phyloP scores from a whole-genome alignment of 192 early-diverging fungal species.

The Entomortierella chlamydospora region DNA sequence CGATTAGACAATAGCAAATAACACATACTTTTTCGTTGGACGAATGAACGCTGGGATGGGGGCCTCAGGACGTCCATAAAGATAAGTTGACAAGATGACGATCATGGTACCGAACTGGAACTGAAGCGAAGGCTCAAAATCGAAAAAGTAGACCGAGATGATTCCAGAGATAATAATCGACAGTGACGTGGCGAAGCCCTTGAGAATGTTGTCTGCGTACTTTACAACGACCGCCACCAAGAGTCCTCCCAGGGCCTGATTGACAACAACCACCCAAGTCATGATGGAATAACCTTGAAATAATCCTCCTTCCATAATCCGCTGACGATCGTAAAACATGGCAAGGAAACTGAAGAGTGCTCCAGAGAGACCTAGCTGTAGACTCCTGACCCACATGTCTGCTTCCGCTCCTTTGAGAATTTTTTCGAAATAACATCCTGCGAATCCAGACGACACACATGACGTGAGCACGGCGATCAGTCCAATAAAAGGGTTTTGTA shows the following conservation, averaged over 20 bases:
- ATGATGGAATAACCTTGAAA: slow-evolving; percentile 82
- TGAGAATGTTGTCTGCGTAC: slow-evolving; percentile 93
- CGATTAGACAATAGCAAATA: too few relatives aligned
- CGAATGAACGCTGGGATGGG: slow-evolving; percentile 37
- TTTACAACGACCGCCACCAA: slow-evolving; percentile 91
- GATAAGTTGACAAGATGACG: slow-evolving; percentile 70
- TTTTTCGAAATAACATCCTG: slow-evolving; percentile 92
- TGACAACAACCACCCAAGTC: slow-evolving; percentile 80
- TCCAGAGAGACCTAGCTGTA: slow-evolving; percentile 76
- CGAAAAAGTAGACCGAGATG: slow-evolving; percentile 80
- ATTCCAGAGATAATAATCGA: slow-evolving; percentile 88
- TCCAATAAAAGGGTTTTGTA: slow-evolving; percentile 70
- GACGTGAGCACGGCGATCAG: slow-evolving; percentile 79
- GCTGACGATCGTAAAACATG: slow-evolving; percentile 74
- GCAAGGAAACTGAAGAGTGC: slow-evolving; percentile 74
- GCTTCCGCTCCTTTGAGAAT: slow-evolving; percentile 84
- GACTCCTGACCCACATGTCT: slow-evolving; percentile 85
- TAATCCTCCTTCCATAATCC: slow-evolving; percentile 73
- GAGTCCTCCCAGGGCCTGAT: slow-evolving; percentile 88
- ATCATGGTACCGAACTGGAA: slow-evolving; percentile 76
- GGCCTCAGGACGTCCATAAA: slow-evolving; percentile 66
- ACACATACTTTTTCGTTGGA: slow-evolving; percentile 48
- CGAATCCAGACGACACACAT: slow-evolving; percentile 85
- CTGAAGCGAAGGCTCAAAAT: slow-evolving; percentile 74
- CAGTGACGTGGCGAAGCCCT: slow-evolving; percentile 92